These are phyloP conservation scores for Xylariaceae sp. DNA, from an alignment of 2,329 filamentous ascomycete genomes.

Conservation along the genomic window DNA sequence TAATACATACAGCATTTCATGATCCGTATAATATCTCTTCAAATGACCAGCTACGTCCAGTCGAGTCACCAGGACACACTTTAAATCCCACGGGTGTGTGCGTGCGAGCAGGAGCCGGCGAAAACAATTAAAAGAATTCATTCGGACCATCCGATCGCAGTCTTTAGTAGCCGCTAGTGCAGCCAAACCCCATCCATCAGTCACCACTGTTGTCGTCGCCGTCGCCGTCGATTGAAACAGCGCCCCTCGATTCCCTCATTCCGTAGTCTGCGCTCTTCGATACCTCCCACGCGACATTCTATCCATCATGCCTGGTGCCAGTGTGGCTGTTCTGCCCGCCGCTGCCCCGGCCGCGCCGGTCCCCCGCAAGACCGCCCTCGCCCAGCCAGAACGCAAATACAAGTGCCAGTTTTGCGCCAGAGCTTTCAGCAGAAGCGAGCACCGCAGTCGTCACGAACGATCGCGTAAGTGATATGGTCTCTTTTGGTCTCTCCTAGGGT, in stretches of 20 bases:
- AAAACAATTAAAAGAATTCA: slow-evolving; percentile 47
- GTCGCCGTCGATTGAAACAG: slow-evolving; percentile 20
- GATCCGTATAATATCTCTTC: slow-evolving; percentile 48
- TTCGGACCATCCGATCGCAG: slow-evolving; percentile 19
- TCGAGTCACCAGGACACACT: slow-evolving; percentile 58
- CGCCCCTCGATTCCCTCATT: slow-evolving; percentile 10
- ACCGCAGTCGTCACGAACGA: slow-evolving; percentile 92
- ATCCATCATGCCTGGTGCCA: slow-evolving; percentile 63
- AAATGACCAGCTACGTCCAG: slow-evolving; percentile 47
- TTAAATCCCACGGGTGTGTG: slow-evolving; percentile 64
- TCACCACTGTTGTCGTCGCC: slow-evolving; percentile 6
- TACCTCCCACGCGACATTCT: slow-evolving; percentile 28
- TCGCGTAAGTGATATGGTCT: slow-evolving; percentile 70
- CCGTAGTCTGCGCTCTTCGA: slow-evolving; percentile 14
- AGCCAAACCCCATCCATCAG: slow-evolving; percentile 12
- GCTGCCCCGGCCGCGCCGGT: slow-evolving; percentile 63
- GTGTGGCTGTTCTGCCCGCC: slow-evolving; percentile 57
- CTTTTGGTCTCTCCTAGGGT: slow-evolving; percentile 9
- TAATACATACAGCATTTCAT: slow-evolving; percentile 44
- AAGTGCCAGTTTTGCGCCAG: slow-evolving; percentile 98
- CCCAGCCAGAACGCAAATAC: slow-evolving; percentile 89
- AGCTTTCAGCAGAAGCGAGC: slow-evolving; percentile 95
- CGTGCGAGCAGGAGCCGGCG: slow-evolving; percentile 53
- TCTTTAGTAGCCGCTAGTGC: slow-evolving; percentile 19
- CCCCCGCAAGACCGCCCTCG: slow-evolving; percentile 68